Evolutionary conservation across 352 stramenopile genomes (phyloP), one percentile per base, ranked within the genome.

Genomic region (Phytophthora crassamura): DNA sequence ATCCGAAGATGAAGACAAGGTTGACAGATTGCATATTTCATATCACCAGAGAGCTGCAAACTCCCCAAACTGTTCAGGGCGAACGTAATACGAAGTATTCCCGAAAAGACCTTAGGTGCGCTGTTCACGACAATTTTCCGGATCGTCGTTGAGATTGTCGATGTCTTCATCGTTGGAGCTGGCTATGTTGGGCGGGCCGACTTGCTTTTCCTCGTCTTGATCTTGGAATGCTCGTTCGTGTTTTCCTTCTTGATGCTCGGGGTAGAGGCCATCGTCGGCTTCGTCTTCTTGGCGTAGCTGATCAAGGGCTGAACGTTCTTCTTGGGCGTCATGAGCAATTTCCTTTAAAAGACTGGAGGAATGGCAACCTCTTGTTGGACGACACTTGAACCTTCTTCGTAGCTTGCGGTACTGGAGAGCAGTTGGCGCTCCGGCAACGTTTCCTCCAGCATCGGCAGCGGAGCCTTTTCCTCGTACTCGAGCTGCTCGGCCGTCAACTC

Each of bases 381-480:
- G 4, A 30, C 25, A 30, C 25, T 30, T 30, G 25, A 30, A 30
- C 3, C 22, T n/a, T 40, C 43, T 32, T 50, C 20, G 20, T 36
- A 46, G 18, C 30, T 50, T 35, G 45, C 12, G 49, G 30, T 32
- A 14, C 41, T 38, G 11, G 56, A 64, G 25, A 51, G 38, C 25
- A 57, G 16, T 36, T 58, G 30, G 9, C 9, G 56, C 7, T 8
- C 33, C 25, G 53, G 12, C 4, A 52, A n/a, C 7, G 12, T 49
- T 49, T 39, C 14, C 22, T 51, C 36, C 18, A 34, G 18, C 34
- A 33, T 30, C 12, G 32, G 38, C 20, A 42, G 20, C 48, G 9
- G 14, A 11, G 53, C 11, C 16, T 60, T 67, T 6, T 67, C 59
- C 34, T 67, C 59, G 22, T 54, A 60, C 2, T 67, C 48, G 32